A percentile compares a stretch with the other conserved stretches of the same genome.
phyloP scores from a whole-genome alignment of 352 stramenopile genomes.

The Globisporangium cystogenes region DNA sequence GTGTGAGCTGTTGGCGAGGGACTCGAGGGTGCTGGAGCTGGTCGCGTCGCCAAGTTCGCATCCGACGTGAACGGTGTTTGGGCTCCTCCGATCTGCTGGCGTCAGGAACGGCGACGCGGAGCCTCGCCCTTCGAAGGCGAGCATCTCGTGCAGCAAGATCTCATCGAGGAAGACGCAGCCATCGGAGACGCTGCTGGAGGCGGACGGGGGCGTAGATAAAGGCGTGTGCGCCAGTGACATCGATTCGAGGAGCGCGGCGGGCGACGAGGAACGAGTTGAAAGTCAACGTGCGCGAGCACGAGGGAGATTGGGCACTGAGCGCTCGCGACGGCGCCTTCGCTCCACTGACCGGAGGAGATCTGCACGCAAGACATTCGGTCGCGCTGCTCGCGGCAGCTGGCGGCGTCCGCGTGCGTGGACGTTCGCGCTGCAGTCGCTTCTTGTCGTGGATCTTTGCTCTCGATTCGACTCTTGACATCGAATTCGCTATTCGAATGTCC shows the following conservation, averaged over 20 bases:
- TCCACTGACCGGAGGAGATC: background rate
- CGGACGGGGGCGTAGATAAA: constrained; percentile 6
- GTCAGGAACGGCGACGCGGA: too few relatives aligned
- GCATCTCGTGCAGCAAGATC: constrained; percentile 1
- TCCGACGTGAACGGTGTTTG: background rate
- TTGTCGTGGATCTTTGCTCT: background rate
- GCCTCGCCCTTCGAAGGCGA: background rate
- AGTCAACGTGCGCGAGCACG: constrained; percentile 11
- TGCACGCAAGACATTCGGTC: background rate
- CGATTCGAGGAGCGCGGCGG: background rate
- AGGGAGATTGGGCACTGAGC: constrained; percentile 10
- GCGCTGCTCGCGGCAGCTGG: background rate
- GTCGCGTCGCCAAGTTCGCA: background rate
- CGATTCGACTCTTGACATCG: background rate
- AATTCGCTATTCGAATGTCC: background rate
- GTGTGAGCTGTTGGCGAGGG: constrained; percentile 3
- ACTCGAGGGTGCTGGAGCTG: background rate
- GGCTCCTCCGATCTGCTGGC: background rate
- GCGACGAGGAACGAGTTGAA: background rate
- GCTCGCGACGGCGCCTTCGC: background rate
- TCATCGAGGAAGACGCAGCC: background rate
- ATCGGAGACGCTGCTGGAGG: background rate
- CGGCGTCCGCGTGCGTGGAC: background rate
- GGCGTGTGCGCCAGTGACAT: constrained; percentile 14
- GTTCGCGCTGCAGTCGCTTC: background rate